Evolutionary conservation across 2,329 filamentous ascomycete species (phyloP), one percentile per base, ranked within the genome.

Genomic region (Pestalotiopsis sp.): DNA sequence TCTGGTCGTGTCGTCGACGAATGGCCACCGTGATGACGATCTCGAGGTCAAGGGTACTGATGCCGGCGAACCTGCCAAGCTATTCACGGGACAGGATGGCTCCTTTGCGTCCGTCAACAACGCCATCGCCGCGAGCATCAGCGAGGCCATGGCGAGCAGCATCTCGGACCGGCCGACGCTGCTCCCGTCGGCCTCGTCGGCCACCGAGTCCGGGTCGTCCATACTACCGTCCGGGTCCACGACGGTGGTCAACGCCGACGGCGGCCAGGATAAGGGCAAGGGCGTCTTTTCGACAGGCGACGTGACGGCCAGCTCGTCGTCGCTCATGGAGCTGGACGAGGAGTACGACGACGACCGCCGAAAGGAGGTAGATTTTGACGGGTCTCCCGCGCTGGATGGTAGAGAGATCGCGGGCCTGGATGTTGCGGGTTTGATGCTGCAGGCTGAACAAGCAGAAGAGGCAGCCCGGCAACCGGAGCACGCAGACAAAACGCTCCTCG

Each of bases 131-230:
- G 75, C 73, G 31, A 77, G 74, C 31, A 75, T 79, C 45, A 72
- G 72, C 41, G 77, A 79, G 68, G 77, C 77, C 38, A 75, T 79
- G 74, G 71, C 73, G 20, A 77, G 75, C 12, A 71, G 73, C 23
- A 70, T 78, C 39, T 72, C 68, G n/a, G 70, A 74, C 39, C 66
- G 65, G 25, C 27, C 68, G 3, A 25, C 70, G 14, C 66, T 69
- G 25, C 20, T 36, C 7, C 31, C 23, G 20, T 27, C 11, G 56
- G 31, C 67, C 63, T 41, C 20, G 17, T 60, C 66, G 23, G 59
- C 63, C 4, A 57, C 70, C 20, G 65, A 31, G 13, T 60, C 45
- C 2, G 45, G 45, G 7, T 52, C 45, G 0, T 49, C 41, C 2
- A 20, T 52, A 52, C 45, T 52, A 0, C 45, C 45, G 14, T 52